Conservation (phyloP, 148 eudicot genomes). For the Fagopyrum esculentum region DNA sequence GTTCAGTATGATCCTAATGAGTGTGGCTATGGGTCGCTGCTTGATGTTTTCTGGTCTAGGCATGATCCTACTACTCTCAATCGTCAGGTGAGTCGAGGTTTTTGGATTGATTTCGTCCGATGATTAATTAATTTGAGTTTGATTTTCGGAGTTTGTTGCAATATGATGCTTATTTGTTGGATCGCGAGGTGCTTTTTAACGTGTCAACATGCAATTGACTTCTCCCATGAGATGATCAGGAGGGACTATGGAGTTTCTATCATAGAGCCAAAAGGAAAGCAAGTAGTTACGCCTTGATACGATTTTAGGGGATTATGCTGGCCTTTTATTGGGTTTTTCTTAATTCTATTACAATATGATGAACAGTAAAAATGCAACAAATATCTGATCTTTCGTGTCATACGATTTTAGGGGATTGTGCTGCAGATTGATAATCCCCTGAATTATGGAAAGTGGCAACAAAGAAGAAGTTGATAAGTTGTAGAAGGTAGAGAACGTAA, state of each 20-base stretch:
- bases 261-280: background rate
- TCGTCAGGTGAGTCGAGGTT: background rate
- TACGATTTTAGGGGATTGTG: background rate
- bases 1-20: slow-evolving; percentile 14
- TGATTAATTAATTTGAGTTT: background rate
- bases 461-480: background rate
- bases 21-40: background rate
- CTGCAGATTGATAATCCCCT: background rate
- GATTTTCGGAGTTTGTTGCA: background rate
- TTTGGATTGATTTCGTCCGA: background rate
- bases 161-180: background rate
- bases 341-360: background rate
- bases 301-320: background rate
- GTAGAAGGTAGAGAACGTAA: background rate
- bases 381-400: background rate
- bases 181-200: background rate
- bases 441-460: background rate
- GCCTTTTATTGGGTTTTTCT: background rate
- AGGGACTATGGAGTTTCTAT: background rate
- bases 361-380: background rate
- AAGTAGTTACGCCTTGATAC: background rate
- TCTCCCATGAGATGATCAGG: background rate
- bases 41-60: slow-evolving; percentile 12
- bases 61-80: slow-evolving; percentile 12
- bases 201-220: background rate